Evolutionary conservation across 129 eudicot species (phyloP), one percentile per base, ranked within the genome.

Genomic region (Flaveria linearis): DNA sequence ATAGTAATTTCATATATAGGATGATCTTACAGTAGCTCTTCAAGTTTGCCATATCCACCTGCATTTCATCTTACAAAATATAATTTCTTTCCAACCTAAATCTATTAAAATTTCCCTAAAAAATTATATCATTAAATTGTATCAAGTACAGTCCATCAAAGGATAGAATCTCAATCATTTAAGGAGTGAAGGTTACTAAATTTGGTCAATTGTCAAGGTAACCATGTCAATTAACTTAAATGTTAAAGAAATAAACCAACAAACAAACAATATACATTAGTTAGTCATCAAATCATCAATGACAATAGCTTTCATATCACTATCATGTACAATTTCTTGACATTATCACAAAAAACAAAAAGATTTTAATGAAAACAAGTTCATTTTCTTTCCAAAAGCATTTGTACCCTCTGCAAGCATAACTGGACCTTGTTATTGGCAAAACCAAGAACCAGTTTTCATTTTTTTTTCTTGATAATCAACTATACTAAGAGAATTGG

Each of bases 1-100:
- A n/a, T n/a, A n/a, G n/a, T n/a, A n/a, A n/a, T n/a, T n/a, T n/a
- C n/a, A n/a, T n/a, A n/a, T n/a, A n/a, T n/a, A n/a, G n/a, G n/a
- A n/a, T n/a, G n/a, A n/a, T n/a, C n/a, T n/a, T n/a, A n/a, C n/a
- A 86, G 87, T 5, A 86, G 82, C 83, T 86, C 90, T 83, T 86
- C 90, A 4, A 86, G 83, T 56, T 87, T 86, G 22, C 90, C 90
- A 77, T 86, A 86, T 33, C 90, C 90, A 77, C 90, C 90, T 86
- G 33, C 62, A 73, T 76, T 75, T 46, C 71, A 49, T 75, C 14
- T n/a, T 64, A 66, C 43, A 65, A 66, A 49, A 26, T 28, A 30
- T n/a, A 86, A 86, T 75, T 46, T 11, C 36, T 61, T 75, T 61
- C 58, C 25, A 60, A 39, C n/a, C 42, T 58, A 45, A 17, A 33